Conservation (phyloP, 139 green algal genomes). For the Diplosphaera chodatii region DNA sequence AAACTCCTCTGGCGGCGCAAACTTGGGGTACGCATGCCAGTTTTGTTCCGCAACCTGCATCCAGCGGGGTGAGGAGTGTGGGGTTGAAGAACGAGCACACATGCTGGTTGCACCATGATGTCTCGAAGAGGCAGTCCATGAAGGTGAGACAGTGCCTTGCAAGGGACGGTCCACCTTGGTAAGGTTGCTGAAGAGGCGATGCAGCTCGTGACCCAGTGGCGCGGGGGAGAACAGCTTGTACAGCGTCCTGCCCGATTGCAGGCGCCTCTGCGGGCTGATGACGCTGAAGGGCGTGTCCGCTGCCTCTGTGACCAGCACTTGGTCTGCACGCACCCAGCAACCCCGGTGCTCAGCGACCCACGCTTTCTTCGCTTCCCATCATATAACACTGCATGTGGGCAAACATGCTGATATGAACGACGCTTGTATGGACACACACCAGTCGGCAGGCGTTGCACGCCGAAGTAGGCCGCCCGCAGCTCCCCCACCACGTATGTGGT, state of each 20-base stretch:
- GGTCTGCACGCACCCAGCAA: slow-evolving; percentile 1
- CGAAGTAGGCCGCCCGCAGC: slow-evolving; percentile 42
- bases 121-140: too few species aligned
- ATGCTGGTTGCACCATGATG: too few species aligned
- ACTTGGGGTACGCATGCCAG: slow-evolving; percentile 54
- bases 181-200: slow-evolving; percentile 35
- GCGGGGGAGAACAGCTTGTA: slow-evolving; percentile 57
- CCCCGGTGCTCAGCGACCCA: too few species aligned
- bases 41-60: neutral
- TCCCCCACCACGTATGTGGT: slow-evolving; percentile 38
- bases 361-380: too few species aligned
- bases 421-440: neutral
- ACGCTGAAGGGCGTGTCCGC: slow-evolving; percentile 30
- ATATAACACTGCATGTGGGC: too few species aligned
- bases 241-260: slow-evolving; percentile 9
- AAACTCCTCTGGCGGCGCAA: slow-evolving; percentile 58
- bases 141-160: neutral
- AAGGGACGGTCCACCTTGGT: neutral
- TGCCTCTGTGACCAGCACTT: slow-evolving; percentile 40
- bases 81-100: too few species aligned
- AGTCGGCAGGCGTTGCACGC: neutral
- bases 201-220: slow-evolving; percentile 25
- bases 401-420: too few species aligned
- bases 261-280: slow-evolving; percentile 9
- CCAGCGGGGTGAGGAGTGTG: too few species aligned